phyloP scores from a whole-genome alignment of 768 basidiomycete genomes.

The Leccinellum rugosiceps region DNA sequence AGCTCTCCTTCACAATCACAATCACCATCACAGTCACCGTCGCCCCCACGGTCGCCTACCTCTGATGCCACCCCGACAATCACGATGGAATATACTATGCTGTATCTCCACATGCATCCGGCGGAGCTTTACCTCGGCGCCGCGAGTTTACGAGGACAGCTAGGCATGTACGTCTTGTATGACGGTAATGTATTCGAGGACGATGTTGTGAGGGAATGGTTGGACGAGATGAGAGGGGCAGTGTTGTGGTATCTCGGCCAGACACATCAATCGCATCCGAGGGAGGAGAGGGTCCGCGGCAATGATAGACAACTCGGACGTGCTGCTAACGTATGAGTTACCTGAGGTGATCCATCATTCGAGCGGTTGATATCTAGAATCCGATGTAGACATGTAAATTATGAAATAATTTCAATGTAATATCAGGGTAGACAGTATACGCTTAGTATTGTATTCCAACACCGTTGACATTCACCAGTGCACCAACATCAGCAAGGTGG shows the following conservation, averaged over 20 bases:
- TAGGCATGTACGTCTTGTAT: constrained; percentile 36
- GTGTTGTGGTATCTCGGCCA: not conserved
- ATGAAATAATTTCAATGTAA: not conserved
- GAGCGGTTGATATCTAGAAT: not conserved
- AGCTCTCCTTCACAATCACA: not conserved
- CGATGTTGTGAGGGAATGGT: constrained; percentile 42
- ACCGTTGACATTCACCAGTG: too few species aligned
- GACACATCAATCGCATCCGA: not conserved
- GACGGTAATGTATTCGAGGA: constrained; percentile 48
- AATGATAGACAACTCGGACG: too few species aligned
- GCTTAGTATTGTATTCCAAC: too few species aligned
- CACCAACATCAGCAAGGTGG: too few species aligned
- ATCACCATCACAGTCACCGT: not conserved
- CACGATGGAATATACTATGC: constrained; percentile 1
- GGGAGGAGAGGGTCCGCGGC: too few species aligned
- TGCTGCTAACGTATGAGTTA: too few species aligned
- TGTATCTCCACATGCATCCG: constrained; percentile 41
- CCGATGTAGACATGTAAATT: not conserved
- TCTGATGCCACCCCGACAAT: constrained; percentile 7
- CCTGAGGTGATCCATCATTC: not conserved
- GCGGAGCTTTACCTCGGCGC: constrained; percentile 45
- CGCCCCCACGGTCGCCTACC: not conserved
- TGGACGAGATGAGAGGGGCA: constrained; percentile 38
- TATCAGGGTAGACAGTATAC: not conserved
- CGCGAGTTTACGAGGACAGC: constrained; percentile 27